These are phyloP conservation scores for Aspergillus ibericus DNA, from an alignment of 2,329 filamentous ascomycete species.

Conservation along the genomic window DNA sequence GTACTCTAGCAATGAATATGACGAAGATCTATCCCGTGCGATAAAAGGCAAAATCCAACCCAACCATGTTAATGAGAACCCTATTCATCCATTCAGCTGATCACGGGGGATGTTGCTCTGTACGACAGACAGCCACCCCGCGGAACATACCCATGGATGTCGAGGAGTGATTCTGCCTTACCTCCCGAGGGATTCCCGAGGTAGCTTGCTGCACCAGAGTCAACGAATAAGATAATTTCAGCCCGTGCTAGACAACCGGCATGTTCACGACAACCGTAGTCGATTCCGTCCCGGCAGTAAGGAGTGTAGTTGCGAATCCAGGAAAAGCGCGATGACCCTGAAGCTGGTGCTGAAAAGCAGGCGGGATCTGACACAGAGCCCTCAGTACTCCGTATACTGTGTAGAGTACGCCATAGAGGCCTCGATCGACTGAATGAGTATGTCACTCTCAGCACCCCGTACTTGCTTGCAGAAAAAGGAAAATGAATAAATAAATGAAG, in stretches of 20 bases:
- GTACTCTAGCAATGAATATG: background rate
- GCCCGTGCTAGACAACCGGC: background rate
- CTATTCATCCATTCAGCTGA: background rate
- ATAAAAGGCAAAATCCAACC: conserved; percentile 2
- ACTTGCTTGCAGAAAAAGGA: no score
- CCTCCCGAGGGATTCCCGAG: background rate
- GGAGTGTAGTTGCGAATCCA: no score
- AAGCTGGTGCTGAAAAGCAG: background rate
- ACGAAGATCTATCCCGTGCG: conserved; percentile 4
- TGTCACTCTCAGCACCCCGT: background rate
- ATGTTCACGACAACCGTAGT: background rate
- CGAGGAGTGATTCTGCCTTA: background rate
- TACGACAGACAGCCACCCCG: conserved; percentile 3
- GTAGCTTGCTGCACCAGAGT: background rate
- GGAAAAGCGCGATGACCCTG: background rate
- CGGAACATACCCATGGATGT: background rate
- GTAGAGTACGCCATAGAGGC: no score
- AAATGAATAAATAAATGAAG: no score
- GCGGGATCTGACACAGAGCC: no score
- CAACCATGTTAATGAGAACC: conserved; percentile 4
- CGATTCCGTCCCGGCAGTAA: no score
- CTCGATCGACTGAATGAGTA: background rate
- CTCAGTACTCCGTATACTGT: no score
- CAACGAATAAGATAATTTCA: background rate
- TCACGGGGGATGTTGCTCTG: background rate